Base-by-base conservation (phyloP, 2,329 filamentous ascomycete species). In the Exophiala spinifera region DNA sequence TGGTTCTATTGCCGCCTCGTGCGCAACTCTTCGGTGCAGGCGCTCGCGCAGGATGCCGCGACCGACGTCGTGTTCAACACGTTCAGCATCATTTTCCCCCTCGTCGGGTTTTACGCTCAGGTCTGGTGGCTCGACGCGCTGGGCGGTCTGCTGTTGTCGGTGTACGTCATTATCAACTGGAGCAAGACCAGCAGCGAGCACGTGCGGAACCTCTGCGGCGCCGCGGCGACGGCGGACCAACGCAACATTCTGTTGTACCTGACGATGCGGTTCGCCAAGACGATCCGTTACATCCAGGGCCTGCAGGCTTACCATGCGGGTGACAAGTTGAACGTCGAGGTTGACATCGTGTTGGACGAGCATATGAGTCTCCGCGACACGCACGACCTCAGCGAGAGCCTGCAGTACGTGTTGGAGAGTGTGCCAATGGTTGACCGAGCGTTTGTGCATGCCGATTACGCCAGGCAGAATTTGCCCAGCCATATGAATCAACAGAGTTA, bases 181-280 rank as follows among this genome's bases (percentile, higher is more conserved):
- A 84, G 82, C 20, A 72, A 79, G 47, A 92, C 88, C 0, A 87
- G 86, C 0, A 77, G 81, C 39, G 82, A 87, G 59, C 89, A 95
- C 67, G 90, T 94, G 66, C 84, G 87, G 66, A 89, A 92, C 65
- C 74, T 94, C 25, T 88, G 86, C 0, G 89, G 89, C 15, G 88
- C 88, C 63, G 87, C 87, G 0, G 88, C 89, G 4, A 84, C 85
- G 1, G 85, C 88, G 0, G 88, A 92, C 63, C 86, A 94, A 74
- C 81, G 91, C 25, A 95, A 94, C 67, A 82, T 95, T 44, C 72
- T 96, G 19, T 78, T 96, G 1, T 96, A 96, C 72, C 80, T 95
- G 63, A 94, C 91, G 1, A 95, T 96, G 88, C 87, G 91, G 17
- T 96, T 96, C 67, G 91, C 91, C 43, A 89, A 88, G 62, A 87